Base-by-base conservation (phyloP, 164 flowering plant genomes). In the Kingdonia uniflora region DNA sequence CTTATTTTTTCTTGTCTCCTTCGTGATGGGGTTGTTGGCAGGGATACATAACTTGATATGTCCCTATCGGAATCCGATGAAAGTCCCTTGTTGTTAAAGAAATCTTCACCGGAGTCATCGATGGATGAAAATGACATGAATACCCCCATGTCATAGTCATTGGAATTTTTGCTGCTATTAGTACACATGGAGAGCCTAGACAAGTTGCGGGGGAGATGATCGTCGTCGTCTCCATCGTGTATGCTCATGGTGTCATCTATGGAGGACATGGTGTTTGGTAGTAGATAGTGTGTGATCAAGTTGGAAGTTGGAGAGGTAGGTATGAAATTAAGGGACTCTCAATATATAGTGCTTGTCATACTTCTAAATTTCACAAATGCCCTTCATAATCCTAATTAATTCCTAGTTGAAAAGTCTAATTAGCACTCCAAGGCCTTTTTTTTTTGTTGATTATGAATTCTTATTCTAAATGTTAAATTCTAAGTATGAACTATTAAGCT, bases 181-280 rank as follows among this genome's bases (percentile, higher is more conserved):
- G 65, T 71, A 51, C 80, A 75, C 29, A 71, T 45, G 11, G 82
- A 80, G 1, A 75, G 59, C 66, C 82, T 64, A 0, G 82, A 77
- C 49, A 74, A 20, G 47, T 26, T 62, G 41, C 53, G 67, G 23
- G 35, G 60, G 38, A 42, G 70, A 29, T 50, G 65, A 20, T 65
- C 56, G 4, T 47, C 61, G 6, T 65, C 63, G 0, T 55, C 74
- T 4, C 57, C 33, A 6, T 20, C 42, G 14, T 54, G 35, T 10
- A 56, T 23, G 33, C 52, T 66, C 71, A 71, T 66, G 38, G 61
- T 50, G 5, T 65, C 70, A 38, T 71, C 72, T 0, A 67, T 68
- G 41, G 76, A 20, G 19, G 51, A 23, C 51, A 47, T 47, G 26
- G 8, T 47, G 11, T 19, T 47, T 29, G 8, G 8, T 29, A 29